Base-by-base conservation (phyloP, 768 basidiomycete species). In the Coprinopsis marcescibilis region DNA sequence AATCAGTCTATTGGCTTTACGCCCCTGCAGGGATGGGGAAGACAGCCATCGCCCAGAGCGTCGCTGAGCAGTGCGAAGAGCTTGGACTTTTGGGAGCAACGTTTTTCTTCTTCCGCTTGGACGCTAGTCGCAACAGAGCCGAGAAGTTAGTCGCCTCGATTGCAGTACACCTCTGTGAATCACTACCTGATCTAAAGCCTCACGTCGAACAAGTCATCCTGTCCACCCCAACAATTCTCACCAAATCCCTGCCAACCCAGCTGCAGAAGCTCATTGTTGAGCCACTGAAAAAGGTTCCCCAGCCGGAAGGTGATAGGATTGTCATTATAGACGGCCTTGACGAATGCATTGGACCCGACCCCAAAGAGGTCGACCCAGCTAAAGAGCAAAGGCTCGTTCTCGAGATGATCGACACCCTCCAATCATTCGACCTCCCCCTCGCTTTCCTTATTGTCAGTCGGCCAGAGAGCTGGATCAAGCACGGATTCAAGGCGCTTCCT, bases 261-360 rank as follows among this genome's bases (percentile, higher is more conserved):
- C n/a, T 36, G 24, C 21, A 2, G 3, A 33, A 2, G 17, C 35
- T 46, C 13, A 30, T 46, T 29, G 13, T 29, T 8, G 12, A 10
- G 19, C 50, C 50, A 10, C 2, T 47, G 42, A n/a, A n/a, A 15
- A 23, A 30, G 25, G 26, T 43, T 12, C 11, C 14, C 14, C 26
- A 15, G 13, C 24, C 26, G 19, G 14, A 15, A 6, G 19, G 30
- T 32, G 14, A 19, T 14, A 21, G 34, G 17, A 7, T 46, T 5
- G 27, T 53, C 23, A 20, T 53, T 3, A 43, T 53, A 4, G 52
- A 53, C 27, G 52, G 48, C 1, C 41, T 53, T 11, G 48, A 53
- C 27, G 48, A 53, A 21, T 53, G 52, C 21, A n/a, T n/a, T n/a
- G n/a, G n/a, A n/a, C n/a, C n/a, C n/a, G n/a, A n/a, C n/a, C n/a